phyloP scores from a whole-genome alignment of 768 basidiomycete species.

The Tulasnella sp. region DNA sequence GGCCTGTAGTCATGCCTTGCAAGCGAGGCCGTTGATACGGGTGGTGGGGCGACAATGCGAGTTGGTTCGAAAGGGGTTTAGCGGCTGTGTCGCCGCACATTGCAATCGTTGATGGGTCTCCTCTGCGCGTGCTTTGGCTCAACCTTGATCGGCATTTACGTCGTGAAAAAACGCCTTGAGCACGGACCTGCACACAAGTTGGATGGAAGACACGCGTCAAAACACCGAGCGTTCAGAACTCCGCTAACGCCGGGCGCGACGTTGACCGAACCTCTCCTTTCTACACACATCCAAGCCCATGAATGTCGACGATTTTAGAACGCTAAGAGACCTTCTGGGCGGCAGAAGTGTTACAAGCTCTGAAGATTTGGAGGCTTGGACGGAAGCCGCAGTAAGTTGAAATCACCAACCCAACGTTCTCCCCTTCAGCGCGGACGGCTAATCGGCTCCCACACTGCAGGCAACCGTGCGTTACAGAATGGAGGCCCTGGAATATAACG shows the following conservation, averaged over 20 bases:
- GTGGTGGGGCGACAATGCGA: conserved; percentile 9
- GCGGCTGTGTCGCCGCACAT: conserved; percentile 1
- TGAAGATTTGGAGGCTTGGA: not conserved
- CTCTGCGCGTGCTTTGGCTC: conserved; percentile 2
- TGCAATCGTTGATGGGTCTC: conserved; percentile 11
- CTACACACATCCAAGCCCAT: not conserved
- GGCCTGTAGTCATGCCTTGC: conserved; percentile 7
- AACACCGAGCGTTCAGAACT: not conserved
- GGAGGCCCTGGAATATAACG: conserved; percentile 11
- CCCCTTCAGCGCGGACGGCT: not conserved
- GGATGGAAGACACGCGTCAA: conserved; percentile 2
- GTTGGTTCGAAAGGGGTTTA: conserved; percentile 17
- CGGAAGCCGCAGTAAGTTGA: not conserved
- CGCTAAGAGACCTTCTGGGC: not conserved
- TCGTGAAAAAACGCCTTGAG: conserved; percentile 4
- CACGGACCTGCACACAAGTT: not conserved
- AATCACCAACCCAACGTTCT: not conserved
- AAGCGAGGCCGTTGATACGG: conserved; percentile 6
- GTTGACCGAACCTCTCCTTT: not conserved
- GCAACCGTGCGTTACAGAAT: conserved; percentile 7
- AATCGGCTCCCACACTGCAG: conserved; percentile 4
- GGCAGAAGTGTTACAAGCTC: not conserved
- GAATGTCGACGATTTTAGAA: not conserved
- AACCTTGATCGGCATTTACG: conserved; percentile 8
- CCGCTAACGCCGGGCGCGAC: conserved; percentile 1